phyloP scores from a whole-genome alignment of 768 basidiomycete species.

The Suillus occidentalis region DNA sequence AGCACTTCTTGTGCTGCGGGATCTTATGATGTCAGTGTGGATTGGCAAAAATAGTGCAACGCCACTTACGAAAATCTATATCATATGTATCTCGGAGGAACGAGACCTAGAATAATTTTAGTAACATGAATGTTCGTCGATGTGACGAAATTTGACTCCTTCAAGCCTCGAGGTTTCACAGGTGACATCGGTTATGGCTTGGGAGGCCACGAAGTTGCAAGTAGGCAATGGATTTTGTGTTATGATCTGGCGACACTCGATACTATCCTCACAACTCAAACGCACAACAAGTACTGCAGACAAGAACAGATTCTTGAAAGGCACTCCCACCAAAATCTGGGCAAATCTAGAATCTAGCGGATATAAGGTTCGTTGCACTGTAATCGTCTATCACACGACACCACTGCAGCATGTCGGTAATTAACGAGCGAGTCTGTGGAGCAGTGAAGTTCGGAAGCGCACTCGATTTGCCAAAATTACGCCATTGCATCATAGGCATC shows the following conservation, averaged over 20 bases:
- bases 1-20: not conserved
- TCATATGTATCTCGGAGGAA: constrained; percentile 2
- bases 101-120: constrained; percentile 1
- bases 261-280: not conserved
- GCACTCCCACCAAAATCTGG: not conserved
- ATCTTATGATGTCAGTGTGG: constrained; percentile 7
- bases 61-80: constrained; percentile 1
- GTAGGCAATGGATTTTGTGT: not conserved
- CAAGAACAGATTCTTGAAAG: not conserved
- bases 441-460: not conserved
- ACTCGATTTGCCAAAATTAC: not conserved
- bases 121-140: not conserved
- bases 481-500: not conserved
- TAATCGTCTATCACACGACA: not conserved
- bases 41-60: constrained; percentile 9
- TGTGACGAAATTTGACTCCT: not conserved
- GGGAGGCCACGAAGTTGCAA: not conserved
- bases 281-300: not conserved
- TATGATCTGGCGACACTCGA: not conserved
- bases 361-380: not conserved
- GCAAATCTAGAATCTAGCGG: not conserved
- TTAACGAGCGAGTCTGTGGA: not conserved
- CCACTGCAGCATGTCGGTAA: not conserved
- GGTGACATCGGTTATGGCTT: not conserved
- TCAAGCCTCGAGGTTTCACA: not conserved